Conservation (phyloP, 176 grass and related monocot genomes). For the Metroxylon sagu region DNA sequence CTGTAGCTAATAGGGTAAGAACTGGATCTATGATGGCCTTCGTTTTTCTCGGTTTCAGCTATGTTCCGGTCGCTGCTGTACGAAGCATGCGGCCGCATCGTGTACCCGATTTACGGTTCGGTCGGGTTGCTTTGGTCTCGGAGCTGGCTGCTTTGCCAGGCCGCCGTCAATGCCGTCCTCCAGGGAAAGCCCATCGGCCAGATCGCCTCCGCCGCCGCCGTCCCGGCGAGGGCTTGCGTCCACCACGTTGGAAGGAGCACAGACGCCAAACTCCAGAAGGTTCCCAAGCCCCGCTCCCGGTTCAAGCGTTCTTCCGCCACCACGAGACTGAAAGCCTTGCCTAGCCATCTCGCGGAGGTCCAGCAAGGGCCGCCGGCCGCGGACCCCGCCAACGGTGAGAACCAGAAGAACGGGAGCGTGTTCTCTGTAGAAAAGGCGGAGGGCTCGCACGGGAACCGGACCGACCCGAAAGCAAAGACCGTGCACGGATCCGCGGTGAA, state of each 20-base stretch:
- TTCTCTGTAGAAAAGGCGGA: neutral
- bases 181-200: slow-evolving; percentile 20
- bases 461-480: no score
- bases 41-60: slow-evolving; percentile 18
- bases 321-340: neutral
- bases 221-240: slow-evolving; percentile 28
- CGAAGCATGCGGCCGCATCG: slow-evolving; percentile 27
- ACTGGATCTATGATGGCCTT: no score
- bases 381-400: slow-evolving; percentile 18
- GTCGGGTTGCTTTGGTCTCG: slow-evolving; percentile 35
- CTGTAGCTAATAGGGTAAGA: no score
- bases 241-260: slow-evolving; percentile 20
- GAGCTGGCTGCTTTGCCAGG: slow-evolving; percentile 26
- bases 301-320: slow-evolving; percentile 35
- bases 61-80: slow-evolving; percentile 33
- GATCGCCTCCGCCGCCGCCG: slow-evolving; percentile 3
- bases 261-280: slow-evolving; percentile 18
- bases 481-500: no score
- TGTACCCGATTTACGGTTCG: slow-evolving; percentile 28
- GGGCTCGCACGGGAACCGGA: slow-evolving; percentile 5
- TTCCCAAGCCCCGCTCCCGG: slow-evolving; percentile 20
- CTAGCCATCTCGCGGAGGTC: slow-evolving; percentile 7
- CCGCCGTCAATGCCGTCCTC: slow-evolving; percentile 22
- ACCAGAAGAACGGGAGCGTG: slow-evolving; percentile 8
- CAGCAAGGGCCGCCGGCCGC: neutral